Evolutionary conservation across 2,329 filamentous ascomycete genomes (phyloP).

Genomic region (Albophoma yamanashiensis): DNA sequence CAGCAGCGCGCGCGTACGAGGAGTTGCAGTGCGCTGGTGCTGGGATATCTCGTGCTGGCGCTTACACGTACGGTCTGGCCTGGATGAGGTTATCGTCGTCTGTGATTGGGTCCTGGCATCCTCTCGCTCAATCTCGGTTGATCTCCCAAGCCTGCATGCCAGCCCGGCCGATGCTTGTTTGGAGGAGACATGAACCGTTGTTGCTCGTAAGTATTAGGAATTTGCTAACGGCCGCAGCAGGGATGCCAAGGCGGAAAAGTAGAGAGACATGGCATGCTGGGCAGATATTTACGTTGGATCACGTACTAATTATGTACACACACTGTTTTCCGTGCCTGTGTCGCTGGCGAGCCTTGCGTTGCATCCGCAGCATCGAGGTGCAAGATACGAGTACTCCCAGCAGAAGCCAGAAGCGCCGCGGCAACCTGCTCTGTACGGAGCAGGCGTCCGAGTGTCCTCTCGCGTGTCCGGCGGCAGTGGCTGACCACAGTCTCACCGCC

Average conservation of each 20-base stretch:
- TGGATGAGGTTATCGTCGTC: not conserved
- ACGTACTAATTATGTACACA: too few relatives aligned
- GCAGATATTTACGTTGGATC: not conserved
- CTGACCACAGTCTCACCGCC: not conserved
- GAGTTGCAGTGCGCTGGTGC: not conserved
- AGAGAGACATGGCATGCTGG: not conserved
- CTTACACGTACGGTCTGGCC: not conserved
- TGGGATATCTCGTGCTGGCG: not conserved
- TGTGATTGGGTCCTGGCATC: not conserved
- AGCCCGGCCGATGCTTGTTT: not conserved
- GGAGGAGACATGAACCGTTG: not conserved
- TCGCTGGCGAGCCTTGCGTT: not conserved
- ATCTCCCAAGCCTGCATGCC: not conserved
- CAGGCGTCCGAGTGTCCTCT: not conserved
- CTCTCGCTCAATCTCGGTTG: conserved; percentile 4
- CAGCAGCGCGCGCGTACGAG: not conserved
- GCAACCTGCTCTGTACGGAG: too few relatives aligned
- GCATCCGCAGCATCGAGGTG: not conserved
- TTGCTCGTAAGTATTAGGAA: not conserved
- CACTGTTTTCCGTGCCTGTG: not conserved
- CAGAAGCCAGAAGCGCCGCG: too few relatives aligned
- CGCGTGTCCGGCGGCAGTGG: not conserved
- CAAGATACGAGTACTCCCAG: too few relatives aligned
- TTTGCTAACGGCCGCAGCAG: not conserved
- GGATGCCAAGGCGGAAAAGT: not conserved